A percentile compares a stretch with the other conserved stretches of the same genome.
Evolutionary conservation across 495 filamentous ascomycete species (phyloP).

Genomic region (Tuber magnatum): DNA sequence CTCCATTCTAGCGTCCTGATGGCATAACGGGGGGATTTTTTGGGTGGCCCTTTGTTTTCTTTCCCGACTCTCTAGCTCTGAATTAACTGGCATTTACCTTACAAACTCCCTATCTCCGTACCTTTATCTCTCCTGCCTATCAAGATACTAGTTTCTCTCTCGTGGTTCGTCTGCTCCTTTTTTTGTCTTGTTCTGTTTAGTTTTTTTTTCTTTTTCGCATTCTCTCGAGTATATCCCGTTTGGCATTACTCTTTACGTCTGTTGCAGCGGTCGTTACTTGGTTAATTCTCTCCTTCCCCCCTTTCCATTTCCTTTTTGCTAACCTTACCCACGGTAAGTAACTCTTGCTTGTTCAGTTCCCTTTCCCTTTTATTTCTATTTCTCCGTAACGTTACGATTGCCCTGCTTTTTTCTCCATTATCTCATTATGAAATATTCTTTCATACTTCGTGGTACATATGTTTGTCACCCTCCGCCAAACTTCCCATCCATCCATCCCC

Average conservation of each 20-base stretch:
- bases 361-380: neutral
- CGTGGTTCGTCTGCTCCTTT: slow-evolving; percentile 1
- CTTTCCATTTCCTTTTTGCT: neutral
- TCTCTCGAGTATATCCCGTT: slow-evolving; percentile 17
- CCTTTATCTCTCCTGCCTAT: neutral
- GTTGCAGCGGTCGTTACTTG: slow-evolving; percentile 1
- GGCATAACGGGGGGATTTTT: neutral
- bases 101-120: neutral
- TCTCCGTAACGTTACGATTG: neutral
- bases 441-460: neutral
- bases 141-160: slow-evolving; percentile 17
- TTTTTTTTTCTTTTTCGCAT: slow-evolving; percentile 16
- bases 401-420: neutral
- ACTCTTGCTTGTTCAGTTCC: neutral
- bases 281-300: neutral
- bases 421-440: neutral
- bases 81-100: neutral
- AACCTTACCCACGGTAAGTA: neutral
- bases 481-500: neutral
- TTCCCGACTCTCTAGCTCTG: neutral
- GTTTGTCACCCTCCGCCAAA: slow-evolving; percentile 1
- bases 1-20: neutral
- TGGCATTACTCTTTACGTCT: slow-evolving; percentile 2
- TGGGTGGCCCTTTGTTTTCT: neutral
- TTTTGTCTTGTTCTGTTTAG: slow-evolving; percentile 8